Evolutionary conservation across 345 rosid genomes (phyloP).

Genomic region (Gossypium australe): DNA sequence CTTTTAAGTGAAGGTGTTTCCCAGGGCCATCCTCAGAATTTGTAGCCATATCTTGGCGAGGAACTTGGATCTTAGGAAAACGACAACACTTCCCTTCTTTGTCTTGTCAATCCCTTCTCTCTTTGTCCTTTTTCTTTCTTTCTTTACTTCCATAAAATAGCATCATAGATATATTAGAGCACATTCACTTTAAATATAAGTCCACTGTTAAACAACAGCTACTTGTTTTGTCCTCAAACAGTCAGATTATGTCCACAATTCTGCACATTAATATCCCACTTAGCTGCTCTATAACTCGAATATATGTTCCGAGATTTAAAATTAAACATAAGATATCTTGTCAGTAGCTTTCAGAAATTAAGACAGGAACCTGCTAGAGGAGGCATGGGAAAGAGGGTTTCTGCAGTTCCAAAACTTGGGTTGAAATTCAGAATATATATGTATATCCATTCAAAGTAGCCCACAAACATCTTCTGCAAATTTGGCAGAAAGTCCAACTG

Average conservation of each 20-base stretch:
- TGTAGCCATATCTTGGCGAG: conserved; percentile 42
- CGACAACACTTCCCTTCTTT: conserved; percentile 23
- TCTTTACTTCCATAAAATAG: neutral
- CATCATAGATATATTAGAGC: neutral
- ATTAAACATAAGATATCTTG: neutral
- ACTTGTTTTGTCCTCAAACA: neutral
- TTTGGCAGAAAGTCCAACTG: neutral
- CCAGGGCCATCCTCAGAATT: conserved; percentile 22
- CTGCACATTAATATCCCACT: neutral
- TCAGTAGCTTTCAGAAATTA: conserved; percentile 6
- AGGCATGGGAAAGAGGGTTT: neutral
- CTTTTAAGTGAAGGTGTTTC: conserved; percentile 13
- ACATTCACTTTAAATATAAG: neutral
- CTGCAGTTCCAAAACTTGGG: neutral
- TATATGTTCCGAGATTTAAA: neutral
- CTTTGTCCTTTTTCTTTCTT: neutral
- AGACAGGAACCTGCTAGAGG: neutral
- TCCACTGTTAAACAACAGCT: neutral
- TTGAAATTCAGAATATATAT: neutral
- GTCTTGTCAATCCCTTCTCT: conserved; percentile 13
- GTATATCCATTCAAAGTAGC: neutral
- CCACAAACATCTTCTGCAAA: conserved; percentile 9
- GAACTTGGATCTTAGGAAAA: conserved; percentile 25
- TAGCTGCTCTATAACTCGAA: neutral
- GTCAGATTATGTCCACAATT: neutral